Percentiles rank a stretch among this genome's conserved stretches.
These are phyloP conservation scores for Zelonia costaricensis DNA, from an alignment of 208 protist species.

Conservation along the genomic window DNA sequence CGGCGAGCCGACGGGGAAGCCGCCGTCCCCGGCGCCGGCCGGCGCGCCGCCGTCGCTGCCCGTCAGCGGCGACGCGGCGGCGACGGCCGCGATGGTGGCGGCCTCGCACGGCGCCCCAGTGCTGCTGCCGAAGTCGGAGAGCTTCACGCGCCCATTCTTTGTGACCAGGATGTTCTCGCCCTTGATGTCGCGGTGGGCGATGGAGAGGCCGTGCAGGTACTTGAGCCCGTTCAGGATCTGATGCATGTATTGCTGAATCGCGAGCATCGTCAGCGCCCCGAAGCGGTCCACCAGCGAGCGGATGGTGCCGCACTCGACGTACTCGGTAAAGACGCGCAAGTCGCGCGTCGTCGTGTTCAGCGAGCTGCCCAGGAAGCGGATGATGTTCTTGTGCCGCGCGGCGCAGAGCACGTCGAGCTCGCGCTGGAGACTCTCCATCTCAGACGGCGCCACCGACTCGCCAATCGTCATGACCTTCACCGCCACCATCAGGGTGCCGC, in stretches of 20 bases:
- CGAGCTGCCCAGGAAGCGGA: constrained; percentile 67
- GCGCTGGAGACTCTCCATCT: constrained; percentile 42
- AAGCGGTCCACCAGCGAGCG: constrained; percentile 57
- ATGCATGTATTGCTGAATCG: constrained; percentile 74
- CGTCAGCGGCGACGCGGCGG: neutral
- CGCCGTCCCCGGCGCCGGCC: constrained; percentile 6
- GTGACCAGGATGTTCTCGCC: constrained; percentile 80
- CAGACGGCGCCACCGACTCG: constrained; percentile 30
- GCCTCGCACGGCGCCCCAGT: constrained; percentile 22
- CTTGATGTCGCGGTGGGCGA: constrained; percentile 88
- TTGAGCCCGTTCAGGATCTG: constrained; percentile 69
- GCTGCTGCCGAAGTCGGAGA: constrained; percentile 84
- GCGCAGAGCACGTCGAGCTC: constrained; percentile 68
- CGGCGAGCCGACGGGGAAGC: constrained; percentile 58
- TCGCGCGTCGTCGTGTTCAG: constrained; percentile 36
- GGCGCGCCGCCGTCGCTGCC: neutral
- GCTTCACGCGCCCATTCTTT: constrained; percentile 65
- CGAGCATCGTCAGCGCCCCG: constrained; percentile 49
- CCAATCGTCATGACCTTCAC: constrained; percentile 63
- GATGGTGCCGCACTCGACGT: constrained; percentile 77
- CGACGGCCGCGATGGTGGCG: constrained; percentile 18
- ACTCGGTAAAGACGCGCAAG: constrained; percentile 78
- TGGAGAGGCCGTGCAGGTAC: constrained; percentile 69
- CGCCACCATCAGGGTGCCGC: constrained; percentile 53
- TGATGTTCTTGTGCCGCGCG: constrained; percentile 70